Base-by-base conservation (phyloP, 352 stramenopile genomes). In the Elongisporangium undulatum region DNA sequence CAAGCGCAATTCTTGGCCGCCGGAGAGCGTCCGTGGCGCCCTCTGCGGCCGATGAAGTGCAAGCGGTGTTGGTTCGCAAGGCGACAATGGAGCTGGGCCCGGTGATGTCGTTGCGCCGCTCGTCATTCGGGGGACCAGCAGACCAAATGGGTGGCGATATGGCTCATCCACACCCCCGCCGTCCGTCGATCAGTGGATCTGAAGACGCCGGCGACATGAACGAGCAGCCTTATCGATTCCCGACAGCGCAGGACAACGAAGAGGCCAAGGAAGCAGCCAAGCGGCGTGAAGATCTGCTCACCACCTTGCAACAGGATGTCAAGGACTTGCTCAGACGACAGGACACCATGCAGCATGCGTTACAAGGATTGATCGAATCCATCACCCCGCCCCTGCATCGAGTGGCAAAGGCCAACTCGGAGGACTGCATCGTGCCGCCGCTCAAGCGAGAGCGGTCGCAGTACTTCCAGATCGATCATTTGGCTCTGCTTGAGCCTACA, bases 291-390 rank as follows among this genome's bases (percentile, higher is more conserved):
- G 34, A 45, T 15, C 9, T 45, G 34, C 34, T 45, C 34, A 17
- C 34, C 13, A 10, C 34, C 1, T 45, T 45, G 34, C 34, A 45
- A 17, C 34, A 45, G 10, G 67, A 74, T n/a, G 58, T 71, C 16
- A 64, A 64, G 39, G 68, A 69, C 9, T 51, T 74, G 26, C 64
- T 64, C 16, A 66, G 51, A 20, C 59, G 67, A 15, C 67, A 74
- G 20, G 58, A 62, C 61, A 17, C 51, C 15, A 55, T 74, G 60
- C 64, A 71, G 24, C 56, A 67, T 17, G 64, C 71, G 23, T 53
- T 74, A 10, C 63, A 56, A 24, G 52, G 34, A 22, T 54, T 74
- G 15, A 16, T 71, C 26, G 34, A 45, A 17, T 15, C 34, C 1
- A 45, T 45, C 34, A 45, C 34, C 17, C 34, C 9, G 4, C 34